Conservation (phyloP, 352 stramenopile genomes). For the Phytopythium mirpurense region DNA sequence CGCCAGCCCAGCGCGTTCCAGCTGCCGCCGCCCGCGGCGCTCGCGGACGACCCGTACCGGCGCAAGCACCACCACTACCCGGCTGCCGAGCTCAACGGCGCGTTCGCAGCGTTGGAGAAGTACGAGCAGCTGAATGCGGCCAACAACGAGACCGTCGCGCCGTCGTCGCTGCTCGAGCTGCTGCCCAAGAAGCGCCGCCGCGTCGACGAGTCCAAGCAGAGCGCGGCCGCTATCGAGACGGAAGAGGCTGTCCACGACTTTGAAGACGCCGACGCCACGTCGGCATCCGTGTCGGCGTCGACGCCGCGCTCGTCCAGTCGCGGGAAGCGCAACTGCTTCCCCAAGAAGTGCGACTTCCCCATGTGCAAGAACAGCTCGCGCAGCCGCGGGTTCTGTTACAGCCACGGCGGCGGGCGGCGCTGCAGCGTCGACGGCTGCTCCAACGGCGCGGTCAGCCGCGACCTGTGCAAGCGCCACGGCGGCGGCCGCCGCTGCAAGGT, state of each 20-base stretch:
- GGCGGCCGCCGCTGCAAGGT: constrained; percentile 66
- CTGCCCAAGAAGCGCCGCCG: constrained; percentile 22
- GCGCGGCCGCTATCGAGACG: background rate
- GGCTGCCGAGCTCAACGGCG: constrained; percentile 4
- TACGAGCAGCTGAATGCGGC: constrained; percentile 3
- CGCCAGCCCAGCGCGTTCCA: background rate
- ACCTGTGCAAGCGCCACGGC: constrained; percentile 79
- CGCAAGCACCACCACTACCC: constrained; percentile 2
- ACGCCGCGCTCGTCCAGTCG: constrained; percentile 4
- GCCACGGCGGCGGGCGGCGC: constrained; percentile 55
- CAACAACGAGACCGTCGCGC: background rate
- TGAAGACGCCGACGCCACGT: constrained; percentile 3
- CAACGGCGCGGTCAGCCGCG: constrained; percentile 70
- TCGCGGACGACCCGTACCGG: background rate
- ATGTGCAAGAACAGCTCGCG: constrained; percentile 83
- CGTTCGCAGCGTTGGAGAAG: background rate
- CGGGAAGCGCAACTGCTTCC: constrained; percentile 56
- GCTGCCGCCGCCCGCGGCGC: background rate
- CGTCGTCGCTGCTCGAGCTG: constrained; percentile 8
- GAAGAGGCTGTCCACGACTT: constrained; percentile 2
- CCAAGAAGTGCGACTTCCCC: constrained; percentile 81
- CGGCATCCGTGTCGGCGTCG: background rate
- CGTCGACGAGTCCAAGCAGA: constrained; percentile 5
- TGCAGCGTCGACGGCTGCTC: constrained; percentile 62
- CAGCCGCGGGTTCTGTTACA: constrained; percentile 78